Evolutionary conservation across 1,139 yeast genomes (phyloP), one percentile per base, ranked within the genome.

Genomic region (Saccharomyces hybrid): DNA sequence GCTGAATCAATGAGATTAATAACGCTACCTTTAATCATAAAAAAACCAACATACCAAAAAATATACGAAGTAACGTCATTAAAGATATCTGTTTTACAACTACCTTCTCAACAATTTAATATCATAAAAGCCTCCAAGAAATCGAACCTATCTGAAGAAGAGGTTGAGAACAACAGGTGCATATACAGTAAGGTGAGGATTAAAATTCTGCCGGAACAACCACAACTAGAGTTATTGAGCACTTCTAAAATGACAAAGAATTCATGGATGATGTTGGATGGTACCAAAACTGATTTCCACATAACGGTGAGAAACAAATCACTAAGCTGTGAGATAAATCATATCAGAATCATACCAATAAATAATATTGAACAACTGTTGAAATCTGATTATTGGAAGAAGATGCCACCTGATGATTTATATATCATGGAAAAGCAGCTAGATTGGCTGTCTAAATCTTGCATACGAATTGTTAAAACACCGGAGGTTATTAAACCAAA

Each of bases 191-290:
- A 26, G 8, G 50, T 57, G 4, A 50, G 55, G 16, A 54, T 67
- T 11, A 61, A 57, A 47, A 60, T 69, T 4, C 52, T 68, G 38
- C 67, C 69, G 2, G 70, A 66, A 50, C 69, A 67, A 52, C 72
- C 72, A 5, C 62, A 63, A 26, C 52, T 69, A 11, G 64, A 65
- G 54, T 50, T 65, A 20, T 49, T 62, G 16, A 56, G 63, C 25
- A 60, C 65, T 13, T 54, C 61, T n/a, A 56, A 60, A 16, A 54
- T 65, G 38, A 56, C 63, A 2, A 62, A 61, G 28, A 64, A 64
- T 32, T 60, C 64, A 5, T 57, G 63, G 28, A 86, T 87, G 91
- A 71, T 88, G 48, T 70, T 88, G 27, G 96, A 88, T 64, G 97
- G 97, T 1, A 95, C 89, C 60, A 74, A 75, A 54, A 76, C 75